A percentile compares a stretch with the other conserved stretches of the same genome.
phyloP scores from a whole-genome alignment of 2,329 filamentous ascomycete genomes.

The Colletotrichum gigasporum region DNA sequence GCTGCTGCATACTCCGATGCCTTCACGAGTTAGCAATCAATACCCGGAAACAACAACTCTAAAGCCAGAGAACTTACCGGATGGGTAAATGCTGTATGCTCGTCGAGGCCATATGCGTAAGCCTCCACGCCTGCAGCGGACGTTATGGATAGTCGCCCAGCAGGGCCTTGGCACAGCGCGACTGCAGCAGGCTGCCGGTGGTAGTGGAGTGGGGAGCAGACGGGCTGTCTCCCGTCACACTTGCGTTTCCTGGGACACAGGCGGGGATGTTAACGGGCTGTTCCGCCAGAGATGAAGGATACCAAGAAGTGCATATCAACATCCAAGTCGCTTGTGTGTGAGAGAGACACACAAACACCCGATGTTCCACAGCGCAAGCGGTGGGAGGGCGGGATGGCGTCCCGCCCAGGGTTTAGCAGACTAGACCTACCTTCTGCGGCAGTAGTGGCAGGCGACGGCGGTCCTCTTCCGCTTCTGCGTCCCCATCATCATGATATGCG shows the following conservation, averaged over 20 bases:
- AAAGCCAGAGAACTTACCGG: too few relatives aligned
- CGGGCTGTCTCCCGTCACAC: background rate
- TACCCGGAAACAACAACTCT: too few relatives aligned
- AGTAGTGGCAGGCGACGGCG: background rate
- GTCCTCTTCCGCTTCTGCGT: constrained; percentile 1
- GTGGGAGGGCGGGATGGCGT: background rate
- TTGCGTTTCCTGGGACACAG: background rate
- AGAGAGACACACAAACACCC: too few relatives aligned
- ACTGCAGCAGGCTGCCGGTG: background rate
- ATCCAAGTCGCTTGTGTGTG: too few relatives aligned
- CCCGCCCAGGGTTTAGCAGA: too few relatives aligned
- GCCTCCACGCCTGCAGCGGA: constrained; percentile 34
- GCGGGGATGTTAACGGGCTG: too few relatives aligned
- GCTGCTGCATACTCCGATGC: background rate
- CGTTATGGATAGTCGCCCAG: background rate
- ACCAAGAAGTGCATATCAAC: too few relatives aligned
- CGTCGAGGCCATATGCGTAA: constrained; percentile 35
- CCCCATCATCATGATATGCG: background rate
- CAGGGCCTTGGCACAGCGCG: background rate
- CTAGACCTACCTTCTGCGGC: background rate
- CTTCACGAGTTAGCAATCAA: too few relatives aligned
- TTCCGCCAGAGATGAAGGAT: too few relatives aligned
- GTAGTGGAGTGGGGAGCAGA: background rate
- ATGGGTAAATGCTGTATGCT: constrained; percentile 34
- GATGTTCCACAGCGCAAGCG: too few relatives aligned